A percentile compares a stretch with the other conserved stretches of the same genome.
Evolutionary conservation across 1,139 yeast genomes (phyloP).

Genomic region (Geotrichum aggregatum): DNA sequence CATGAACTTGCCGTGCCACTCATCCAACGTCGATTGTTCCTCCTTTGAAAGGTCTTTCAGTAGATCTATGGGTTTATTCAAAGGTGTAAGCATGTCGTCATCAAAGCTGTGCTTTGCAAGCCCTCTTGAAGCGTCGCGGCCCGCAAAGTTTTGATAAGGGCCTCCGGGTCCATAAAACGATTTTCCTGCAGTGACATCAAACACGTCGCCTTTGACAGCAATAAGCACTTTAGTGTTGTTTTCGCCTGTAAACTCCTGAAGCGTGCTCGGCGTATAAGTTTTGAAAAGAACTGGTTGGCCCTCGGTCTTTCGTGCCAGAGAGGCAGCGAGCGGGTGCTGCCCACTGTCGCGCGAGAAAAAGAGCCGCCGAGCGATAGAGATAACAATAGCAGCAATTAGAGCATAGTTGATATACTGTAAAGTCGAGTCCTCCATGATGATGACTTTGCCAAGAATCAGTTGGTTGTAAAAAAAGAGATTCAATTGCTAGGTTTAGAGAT

Average conservation of each 20-base stretch:
- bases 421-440: conserved; percentile 9
- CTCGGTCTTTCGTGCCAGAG: conserved; percentile 31
- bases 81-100: conserved; percentile 38
- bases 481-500: background rate
- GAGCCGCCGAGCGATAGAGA: conserved; percentile 21
- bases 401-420: conserved; percentile 18
- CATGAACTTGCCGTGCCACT: conserved; percentile 79
- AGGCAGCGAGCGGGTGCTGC: background rate
- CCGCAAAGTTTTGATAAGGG: conserved; percentile 92
- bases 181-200: conserved; percentile 77
- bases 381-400: conserved; percentile 18
- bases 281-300: conserved; percentile 58
- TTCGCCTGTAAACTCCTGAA: conserved; percentile 64
- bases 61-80: conserved; percentile 60
- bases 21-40: conserved; percentile 67
- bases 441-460: background rate
- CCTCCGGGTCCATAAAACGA: conserved; percentile 95
- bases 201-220: conserved; percentile 80
- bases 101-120: conserved; percentile 89
- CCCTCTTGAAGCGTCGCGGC: conserved; percentile 94
- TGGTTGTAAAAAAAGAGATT: background rate
- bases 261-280: conserved; percentile 60
- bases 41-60: conserved; percentile 56
- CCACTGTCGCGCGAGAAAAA: conserved; percentile 14
- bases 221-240: conserved; percentile 64